Base-by-base conservation (phyloP, 2,329 filamentous ascomycete genomes). In the Teratosphaeria destructans region DNA sequence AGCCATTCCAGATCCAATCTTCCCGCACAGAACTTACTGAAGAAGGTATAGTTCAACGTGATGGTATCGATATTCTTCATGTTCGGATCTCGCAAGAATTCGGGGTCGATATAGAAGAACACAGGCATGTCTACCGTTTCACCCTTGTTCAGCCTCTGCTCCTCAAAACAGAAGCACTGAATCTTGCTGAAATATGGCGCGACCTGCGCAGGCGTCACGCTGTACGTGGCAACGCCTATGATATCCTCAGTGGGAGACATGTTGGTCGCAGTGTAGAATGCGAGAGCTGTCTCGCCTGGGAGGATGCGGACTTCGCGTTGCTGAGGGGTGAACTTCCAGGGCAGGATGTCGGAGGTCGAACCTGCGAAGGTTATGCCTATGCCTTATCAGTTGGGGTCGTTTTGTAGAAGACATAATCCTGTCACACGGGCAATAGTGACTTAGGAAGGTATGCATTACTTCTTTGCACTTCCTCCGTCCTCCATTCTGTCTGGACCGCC, bases 61-160 rank as follows among this genome's bases (percentile, higher is more conserved):
- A 99, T 91, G 1, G 92, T 96, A 77, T 96, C 90, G 63, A 99
- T 90, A 0, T 88, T 89, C 75, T 83, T 89, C 93, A 96, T 97
- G 64, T 88, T 92, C 57, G 93, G 79, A 74, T 99, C 94, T 67
- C 88, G 92, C 61, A 93, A 81, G 77, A 99, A 87, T 71, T 97
- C 94, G 0, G 94, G 94, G 71, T 99, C 94, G 65, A 99, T 88
- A 75, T 97, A 99, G 77, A 99, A 99, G 76, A 99, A 99, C 0
- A 99, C 95, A 0, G 94, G 95, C 95, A 99, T 99, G 74, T 99
- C 94, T 58, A 99, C 94, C 53, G 91, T 94, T 81, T 99, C 95
- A 53, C 93, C 92, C 5, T 92, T 92, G 72, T 94, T 93, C 65
- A 99, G 76, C 62, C 95, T 82, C 81, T 99, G 94, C 73, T 82